A percentile compares a stretch with the other conserved stretches of the same genome.
These are phyloP conservation scores for Rhododendron molle DNA, from an alignment of 148 eudicot species.

Conservation along the genomic window DNA sequence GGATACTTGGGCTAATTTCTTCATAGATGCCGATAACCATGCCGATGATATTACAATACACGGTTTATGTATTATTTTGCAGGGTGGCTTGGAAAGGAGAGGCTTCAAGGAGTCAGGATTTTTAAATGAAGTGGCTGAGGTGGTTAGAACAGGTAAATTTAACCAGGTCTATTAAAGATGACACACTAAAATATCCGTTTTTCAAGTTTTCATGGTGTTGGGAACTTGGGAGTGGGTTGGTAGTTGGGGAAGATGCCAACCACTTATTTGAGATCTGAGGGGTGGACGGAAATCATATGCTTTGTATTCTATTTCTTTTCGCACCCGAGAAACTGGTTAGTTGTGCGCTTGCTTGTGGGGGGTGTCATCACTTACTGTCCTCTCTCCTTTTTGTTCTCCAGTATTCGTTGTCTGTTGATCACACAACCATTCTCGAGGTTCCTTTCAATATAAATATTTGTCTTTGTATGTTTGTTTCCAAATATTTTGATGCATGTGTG, in stretches of 20 bases:
- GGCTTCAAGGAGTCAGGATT: conserved; percentile 90
- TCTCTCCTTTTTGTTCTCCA: neutral
- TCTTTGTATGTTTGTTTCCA: neutral
- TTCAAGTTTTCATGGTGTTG: neutral
- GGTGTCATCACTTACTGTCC: neutral
- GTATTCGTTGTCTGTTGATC: neutral
- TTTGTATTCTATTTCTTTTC: neutral
- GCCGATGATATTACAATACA: neutral
- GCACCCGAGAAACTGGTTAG: neutral
- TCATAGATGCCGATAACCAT: neutral
- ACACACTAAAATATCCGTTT: neutral
- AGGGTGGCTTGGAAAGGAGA: conserved; percentile 96
- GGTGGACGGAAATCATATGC: neutral
- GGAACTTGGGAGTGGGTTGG: neutral
- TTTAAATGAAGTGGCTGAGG: conserved; percentile 90
- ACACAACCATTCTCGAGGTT: neutral
- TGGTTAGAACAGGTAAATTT: conserved; percentile 73
- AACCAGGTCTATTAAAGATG: neutral
- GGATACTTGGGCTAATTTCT: neutral
- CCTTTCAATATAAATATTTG: neutral
- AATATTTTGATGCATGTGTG: neutral
- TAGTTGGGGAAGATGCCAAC: neutral
- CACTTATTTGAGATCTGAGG: neutral
- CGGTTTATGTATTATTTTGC: conserved; percentile 11
- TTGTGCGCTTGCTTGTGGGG: neutral